Conservation (phyloP, 1,139 yeast genomes). For the Blastobotrys illinoisensis region DNA sequence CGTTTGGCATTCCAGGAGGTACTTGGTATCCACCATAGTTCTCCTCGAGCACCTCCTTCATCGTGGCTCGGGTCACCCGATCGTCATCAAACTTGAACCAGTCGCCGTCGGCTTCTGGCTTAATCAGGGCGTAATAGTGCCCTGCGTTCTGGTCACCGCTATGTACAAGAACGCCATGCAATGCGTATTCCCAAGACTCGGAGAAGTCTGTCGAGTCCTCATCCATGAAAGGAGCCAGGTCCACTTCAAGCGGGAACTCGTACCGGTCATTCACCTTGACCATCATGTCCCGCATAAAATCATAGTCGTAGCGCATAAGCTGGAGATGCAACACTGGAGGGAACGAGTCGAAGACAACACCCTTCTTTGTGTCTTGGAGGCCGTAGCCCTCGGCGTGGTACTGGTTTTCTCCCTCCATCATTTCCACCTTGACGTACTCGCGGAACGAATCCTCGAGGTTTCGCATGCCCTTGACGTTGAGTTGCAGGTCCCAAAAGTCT, state of each 20-base stretch:
- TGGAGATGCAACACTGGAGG: conserved; percentile 94
- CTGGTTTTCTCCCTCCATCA: conserved; percentile 90
- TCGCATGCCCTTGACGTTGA: conserved; percentile 81
- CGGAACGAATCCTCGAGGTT: conserved; percentile 71
- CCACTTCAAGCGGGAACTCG: conserved; percentile 82
- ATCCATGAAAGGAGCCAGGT: conserved; percentile 72
- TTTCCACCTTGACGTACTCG: conserved; percentile 83
- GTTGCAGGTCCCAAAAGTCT: conserved; percentile 97
- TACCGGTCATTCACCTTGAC: conserved; percentile 89
- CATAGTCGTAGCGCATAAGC: conserved; percentile 89
- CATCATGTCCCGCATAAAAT: conserved; percentile 82
- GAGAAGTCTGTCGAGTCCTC: conserved; percentile 44
- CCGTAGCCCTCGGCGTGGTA: conserved; percentile 92
- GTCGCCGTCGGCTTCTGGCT: conserved; percentile 61
- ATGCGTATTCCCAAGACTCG: conserved; percentile 68
- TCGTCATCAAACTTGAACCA: conserved; percentile 98
- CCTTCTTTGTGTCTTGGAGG: conserved; percentile 93
- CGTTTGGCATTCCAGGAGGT: conserved; percentile 12
- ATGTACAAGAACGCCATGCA: conserved; percentile 93
- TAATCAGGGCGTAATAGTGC: conserved; percentile 90
- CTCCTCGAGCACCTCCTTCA: conserved; percentile 80
- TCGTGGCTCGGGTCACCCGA: conserved; percentile 80
- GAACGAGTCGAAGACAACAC: conserved; percentile 83
- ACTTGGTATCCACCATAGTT: conserved; percentile 72
- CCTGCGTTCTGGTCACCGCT: conserved; percentile 95